Evolutionary conservation across 352 stramenopile genomes (phyloP).

Genomic region (Pilasporangium apinafurcum): DNA sequence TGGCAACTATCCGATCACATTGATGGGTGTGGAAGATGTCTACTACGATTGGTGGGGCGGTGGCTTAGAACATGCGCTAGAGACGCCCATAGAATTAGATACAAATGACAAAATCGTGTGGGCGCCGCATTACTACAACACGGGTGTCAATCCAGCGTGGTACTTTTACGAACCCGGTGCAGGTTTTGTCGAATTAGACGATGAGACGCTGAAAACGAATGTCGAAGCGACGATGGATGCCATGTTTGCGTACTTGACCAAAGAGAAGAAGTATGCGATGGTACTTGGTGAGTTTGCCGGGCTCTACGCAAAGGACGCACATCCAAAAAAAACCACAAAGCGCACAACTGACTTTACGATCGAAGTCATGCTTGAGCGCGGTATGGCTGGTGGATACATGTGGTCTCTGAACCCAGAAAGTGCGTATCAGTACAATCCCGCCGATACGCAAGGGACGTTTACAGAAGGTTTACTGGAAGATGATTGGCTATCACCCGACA

Average conservation of each 20-base stretch:
- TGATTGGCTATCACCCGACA: constrained; percentile 67
- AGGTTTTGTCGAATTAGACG: constrained; percentile 45
- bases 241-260: constrained; percentile 65
- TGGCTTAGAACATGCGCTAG: constrained; percentile 37
- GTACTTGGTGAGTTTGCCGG: constrained; percentile 66
- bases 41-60: constrained; percentile 75
- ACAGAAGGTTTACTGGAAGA: constrained; percentile 59
- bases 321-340: constrained; percentile 47
- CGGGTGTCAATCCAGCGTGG: constrained; percentile 48
- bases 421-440: constrained; percentile 71
- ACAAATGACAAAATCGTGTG: constrained; percentile 58
- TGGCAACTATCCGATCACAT: constrained; percentile 29
- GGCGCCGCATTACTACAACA: constrained; percentile 78
- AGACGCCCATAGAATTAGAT: constrained; percentile 28
- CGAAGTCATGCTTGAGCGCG: constrained; percentile 41
- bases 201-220: constrained; percentile 42
- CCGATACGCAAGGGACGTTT: constrained; percentile 51
- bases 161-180: constrained; percentile 54
- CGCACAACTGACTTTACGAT: constrained; percentile 67
- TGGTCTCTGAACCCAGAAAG: constrained; percentile 75
- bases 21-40: constrained; percentile 19
- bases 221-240: constrained; percentile 56
- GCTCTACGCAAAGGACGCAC: constrained; percentile 50
- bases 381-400: constrained; percentile 67
- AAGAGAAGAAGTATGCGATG: constrained; percentile 37